Base-by-base conservation (phyloP, 495 filamentous ascomycete species). In the Penicillium alfredii region DNA sequence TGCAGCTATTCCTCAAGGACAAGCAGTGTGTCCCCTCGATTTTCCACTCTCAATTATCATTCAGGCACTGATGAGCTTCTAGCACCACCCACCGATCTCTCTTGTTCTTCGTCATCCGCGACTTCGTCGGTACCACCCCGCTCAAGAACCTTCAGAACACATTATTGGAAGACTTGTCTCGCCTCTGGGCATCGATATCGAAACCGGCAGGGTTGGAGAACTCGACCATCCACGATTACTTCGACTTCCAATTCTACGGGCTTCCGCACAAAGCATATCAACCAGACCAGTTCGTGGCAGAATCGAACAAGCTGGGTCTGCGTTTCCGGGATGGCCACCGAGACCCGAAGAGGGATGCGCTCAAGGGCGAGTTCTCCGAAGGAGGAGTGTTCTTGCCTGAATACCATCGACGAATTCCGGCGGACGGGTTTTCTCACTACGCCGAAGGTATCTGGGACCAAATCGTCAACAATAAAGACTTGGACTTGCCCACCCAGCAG, bases 21-120 rank as follows among this genome's bases (percentile, higher is more conserved):
- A 85, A 75, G 47, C 86, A 85, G 86, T 94, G 17, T 30, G 35
- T 33, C 20, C 6, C 8, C 4, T 38, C 8, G 12, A 38, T 7
- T 29, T n/a, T n/a, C 21, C 42, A 28, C 56, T 67, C 38, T 22
- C 8, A 30, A 13, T n/a, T n/a, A n/a, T n/a, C n/a, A n/a, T n/a
- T n/a, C n/a, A n/a, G 8, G 20, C 20, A 61, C 49, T 47, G 36
- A 51, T 35, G 2, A 7, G 4, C 13, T 32, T 42, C 30, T 51
- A 94, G 86, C 47, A 86, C 84, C 9, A 90, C 82, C 26, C 87
- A 92, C 28, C 80, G 87, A 25, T 95, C 90, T 11, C 82, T 98
- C 37, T 74, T 98, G 7, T 95, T 98, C 71, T 98, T 98, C 63
- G 93, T 98, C 47, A 95, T 98, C 51, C 87, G 92, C 48, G 92